Conservation (phyloP, 2,329 filamentous ascomycete genomes). For the Cladosporium sphaerospermum region DNA sequence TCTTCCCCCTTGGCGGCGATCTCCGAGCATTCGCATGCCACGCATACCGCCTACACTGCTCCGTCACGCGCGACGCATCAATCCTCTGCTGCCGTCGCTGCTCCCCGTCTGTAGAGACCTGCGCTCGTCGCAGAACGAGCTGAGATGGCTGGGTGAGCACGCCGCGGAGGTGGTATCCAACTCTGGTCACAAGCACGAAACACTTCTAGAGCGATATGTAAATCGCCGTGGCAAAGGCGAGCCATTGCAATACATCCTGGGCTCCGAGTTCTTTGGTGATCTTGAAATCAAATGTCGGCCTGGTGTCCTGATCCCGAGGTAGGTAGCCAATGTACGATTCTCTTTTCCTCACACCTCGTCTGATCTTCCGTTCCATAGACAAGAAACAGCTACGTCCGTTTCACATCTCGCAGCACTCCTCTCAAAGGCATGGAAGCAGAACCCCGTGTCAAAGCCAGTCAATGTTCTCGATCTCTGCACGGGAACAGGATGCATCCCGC, state of each 20-base stretch:
- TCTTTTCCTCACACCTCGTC: not conserved
- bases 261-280: conserved; percentile 79
- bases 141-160: conserved; percentile 66
- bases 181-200: conserved; percentile 11
- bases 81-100: conserved; percentile 49
- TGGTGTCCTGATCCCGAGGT: conserved; percentile 82
- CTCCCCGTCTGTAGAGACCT: conserved; percentile 60
- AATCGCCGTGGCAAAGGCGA: conserved; percentile 53
- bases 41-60: conserved; percentile 25
- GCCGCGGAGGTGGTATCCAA: conserved; percentile 23
- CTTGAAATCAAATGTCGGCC: conserved; percentile 69
- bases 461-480: conserved; percentile 80
- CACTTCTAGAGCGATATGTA: conserved; percentile 14
- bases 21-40: conserved; percentile 22
- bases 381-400: conserved; percentile 41
- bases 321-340: conserved; percentile 13
- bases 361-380: conserved; percentile 28
- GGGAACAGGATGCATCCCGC: conserved; percentile 82
- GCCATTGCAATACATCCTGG: conserved; percentile 85
- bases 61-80: conserved; percentile 20
- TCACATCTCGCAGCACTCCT: conserved; percentile 29
- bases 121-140: conserved; percentile 58
- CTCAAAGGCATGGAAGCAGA: conserved; percentile 3
- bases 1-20: conserved; percentile 4
- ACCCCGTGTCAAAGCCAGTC: conserved; percentile 33